A percentile compares a stretch with the other conserved stretches of the same genome.
Conservation (phyloP, 805 yeast species). For the Kluyveromyces nonfermentans region DNA sequence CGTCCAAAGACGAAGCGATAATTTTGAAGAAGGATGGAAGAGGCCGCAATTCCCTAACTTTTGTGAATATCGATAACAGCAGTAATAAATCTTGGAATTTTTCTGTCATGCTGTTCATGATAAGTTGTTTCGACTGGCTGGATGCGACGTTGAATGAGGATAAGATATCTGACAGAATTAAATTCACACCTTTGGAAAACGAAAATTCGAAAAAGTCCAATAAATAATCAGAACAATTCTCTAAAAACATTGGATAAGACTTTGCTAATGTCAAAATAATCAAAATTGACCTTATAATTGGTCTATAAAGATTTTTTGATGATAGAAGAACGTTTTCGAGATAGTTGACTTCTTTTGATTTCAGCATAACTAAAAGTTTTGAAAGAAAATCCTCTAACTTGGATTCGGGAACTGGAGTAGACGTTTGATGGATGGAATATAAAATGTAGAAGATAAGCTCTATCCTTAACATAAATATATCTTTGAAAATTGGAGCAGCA, state of each 20-base stretch:
- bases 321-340: slow-evolving; percentile 32
- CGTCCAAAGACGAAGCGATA: slow-evolving; percentile 44
- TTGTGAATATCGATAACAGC: slow-evolving; percentile 54
- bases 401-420: slow-evolving; percentile 16
- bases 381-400: slow-evolving; percentile 18
- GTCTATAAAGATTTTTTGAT: slow-evolving; percentile 38
- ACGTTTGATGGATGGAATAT: slow-evolving; percentile 20
- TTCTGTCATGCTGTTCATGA: slow-evolving; percentile 32
- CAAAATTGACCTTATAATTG: slow-evolving; percentile 50
- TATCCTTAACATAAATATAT: slow-evolving; percentile 50
- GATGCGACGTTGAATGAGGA: slow-evolving; percentile 38
- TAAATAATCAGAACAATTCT: slow-evolving; percentile 42
- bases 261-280: slow-evolving; percentile 39
- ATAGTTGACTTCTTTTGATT: slow-evolving; percentile 42
- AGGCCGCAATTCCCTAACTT: slow-evolving; percentile 41
- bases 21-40: slow-evolving; percentile 39
- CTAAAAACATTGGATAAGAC: slow-evolving; percentile 34
- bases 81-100: slow-evolving; percentile 57
- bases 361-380: slow-evolving; percentile 30
- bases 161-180: slow-evolving; percentile 49
- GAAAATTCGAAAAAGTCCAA: slow-evolving; percentile 51
- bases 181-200: slow-evolving; percentile 56
- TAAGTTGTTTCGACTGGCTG: slow-evolving; percentile 28
- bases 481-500: slow-evolving; percentile 37
- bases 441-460: slow-evolving; percentile 52